These are phyloP conservation scores for Colletotrichum truncatum DNA, from an alignment of 2,329 filamentous ascomycete species.

Conservation along the genomic window DNA sequence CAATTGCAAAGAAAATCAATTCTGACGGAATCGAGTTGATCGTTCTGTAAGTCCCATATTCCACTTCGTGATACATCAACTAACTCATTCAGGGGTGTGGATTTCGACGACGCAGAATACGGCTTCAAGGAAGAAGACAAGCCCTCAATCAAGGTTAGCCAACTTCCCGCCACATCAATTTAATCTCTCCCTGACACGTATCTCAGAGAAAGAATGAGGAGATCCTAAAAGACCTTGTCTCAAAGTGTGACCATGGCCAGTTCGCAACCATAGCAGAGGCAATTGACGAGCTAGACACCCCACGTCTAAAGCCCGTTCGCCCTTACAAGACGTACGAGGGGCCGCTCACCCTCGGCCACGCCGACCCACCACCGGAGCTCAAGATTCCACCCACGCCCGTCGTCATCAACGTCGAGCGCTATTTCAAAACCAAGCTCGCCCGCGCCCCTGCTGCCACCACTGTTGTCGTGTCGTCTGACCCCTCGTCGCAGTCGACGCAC, in stretches of 20 bases:
- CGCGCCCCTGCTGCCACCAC: slow-evolving; percentile 79
- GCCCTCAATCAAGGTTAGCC: slow-evolving; percentile 68
- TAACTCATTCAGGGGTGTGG: slow-evolving; percentile 68
- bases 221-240: slow-evolving; percentile 70
- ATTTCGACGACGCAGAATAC: slow-evolving; percentile 92
- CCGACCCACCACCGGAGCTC: slow-evolving; percentile 22
- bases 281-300: slow-evolving; percentile 80
- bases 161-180: background rate
- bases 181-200: background rate
- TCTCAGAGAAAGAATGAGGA: slow-evolving; percentile 75
- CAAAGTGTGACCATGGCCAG: slow-evolving; percentile 72
- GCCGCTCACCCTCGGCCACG: slow-evolving; percentile 79
- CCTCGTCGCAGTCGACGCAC: slow-evolving; percentile 58
- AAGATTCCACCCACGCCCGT: slow-evolving; percentile 78
- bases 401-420: slow-evolving; percentile 88
- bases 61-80: background rate
- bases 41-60: slow-evolving; percentile 70
- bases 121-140: slow-evolving; percentile 95
- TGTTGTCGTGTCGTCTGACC: slow-evolving; percentile 70
- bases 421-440: slow-evolving; percentile 85
- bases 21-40: slow-evolving; percentile 80
- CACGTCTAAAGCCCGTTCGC: slow-evolving; percentile 78
- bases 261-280: slow-evolving; percentile 91
- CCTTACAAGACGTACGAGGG: slow-evolving; percentile 85
- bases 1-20: slow-evolving; percentile 79